Conservation (phyloP, 2,329 filamentous ascomycete genomes). For the Ophiostoma quercus region DNA sequence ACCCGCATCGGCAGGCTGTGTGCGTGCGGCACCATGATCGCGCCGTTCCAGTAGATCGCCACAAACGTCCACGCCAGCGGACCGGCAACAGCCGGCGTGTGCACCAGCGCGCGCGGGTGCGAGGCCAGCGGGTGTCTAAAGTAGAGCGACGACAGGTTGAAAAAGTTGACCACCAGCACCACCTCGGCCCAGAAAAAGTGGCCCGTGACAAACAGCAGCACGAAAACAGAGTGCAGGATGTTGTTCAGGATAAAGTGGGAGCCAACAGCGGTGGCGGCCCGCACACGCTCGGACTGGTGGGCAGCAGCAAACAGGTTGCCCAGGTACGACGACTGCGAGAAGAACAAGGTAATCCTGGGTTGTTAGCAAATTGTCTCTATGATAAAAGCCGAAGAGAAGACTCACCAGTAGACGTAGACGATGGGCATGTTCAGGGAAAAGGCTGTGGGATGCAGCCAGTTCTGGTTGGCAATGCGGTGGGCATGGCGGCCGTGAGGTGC, state of each 20-base stretch:
- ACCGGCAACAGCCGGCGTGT: conserved; percentile 67
- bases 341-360: conserved; percentile 62
- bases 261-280: conserved; percentile 69
- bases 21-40: conserved; percentile 68
- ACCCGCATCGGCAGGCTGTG: conserved; percentile 65
- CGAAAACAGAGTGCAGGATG: conserved; percentile 72
- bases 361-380: conserved; percentile 4
- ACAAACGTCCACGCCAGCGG: conserved; percentile 84
- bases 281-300: conserved; percentile 53
- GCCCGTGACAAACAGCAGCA: conserved; percentile 74
- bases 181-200: conserved; percentile 73
- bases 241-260: conserved; percentile 84
- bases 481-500: conserved; percentile 54
- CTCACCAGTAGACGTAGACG: conserved; percentile 69
- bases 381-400: not conserved
- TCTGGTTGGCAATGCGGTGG: conserved; percentile 70
- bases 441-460: conserved; percentile 59
- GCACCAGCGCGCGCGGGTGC: conserved; percentile 55
- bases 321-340: conserved; percentile 71
- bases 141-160: conserved; percentile 74
- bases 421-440: conserved; percentile 68
- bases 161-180: conserved; percentile 71
- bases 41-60: conserved; percentile 83
- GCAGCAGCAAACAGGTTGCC: conserved; percentile 64
- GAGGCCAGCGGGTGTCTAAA: conserved; percentile 71